These are phyloP conservation scores for Asterochloris erici DNA, from an alignment of 139 green algal species.

Conservation along the genomic window DNA sequence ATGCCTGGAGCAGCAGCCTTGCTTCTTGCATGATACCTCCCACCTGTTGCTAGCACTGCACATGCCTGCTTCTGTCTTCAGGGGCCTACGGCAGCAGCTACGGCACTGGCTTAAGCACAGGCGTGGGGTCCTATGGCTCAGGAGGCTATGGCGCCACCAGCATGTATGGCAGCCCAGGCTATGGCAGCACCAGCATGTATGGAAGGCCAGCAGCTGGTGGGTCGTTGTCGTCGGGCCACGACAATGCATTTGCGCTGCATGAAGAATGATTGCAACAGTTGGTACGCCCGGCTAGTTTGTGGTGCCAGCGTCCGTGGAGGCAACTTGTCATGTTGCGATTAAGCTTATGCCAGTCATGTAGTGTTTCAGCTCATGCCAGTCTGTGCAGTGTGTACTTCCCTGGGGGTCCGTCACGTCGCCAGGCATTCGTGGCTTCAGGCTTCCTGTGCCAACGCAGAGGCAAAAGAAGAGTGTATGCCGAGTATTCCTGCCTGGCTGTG, in stretches of 20 bases:
- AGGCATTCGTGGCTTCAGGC: not conserved
- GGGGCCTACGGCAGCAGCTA: too few species aligned
- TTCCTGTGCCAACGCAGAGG: not conserved
- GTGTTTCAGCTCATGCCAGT: not conserved
- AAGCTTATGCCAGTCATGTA: not conserved
- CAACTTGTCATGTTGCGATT: too few species aligned
- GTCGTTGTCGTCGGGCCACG: not conserved
- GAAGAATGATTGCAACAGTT: too few species aligned
- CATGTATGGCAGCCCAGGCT: slow-evolving; percentile 11
- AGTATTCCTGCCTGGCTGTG: not conserved
- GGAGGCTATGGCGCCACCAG: slow-evolving; percentile 8
- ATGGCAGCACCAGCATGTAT: slow-evolving; percentile 30
- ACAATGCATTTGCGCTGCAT: too few species aligned
- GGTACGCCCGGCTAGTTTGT: too few species aligned
- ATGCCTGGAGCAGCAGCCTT: not conserved
- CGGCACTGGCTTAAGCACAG: too few species aligned
- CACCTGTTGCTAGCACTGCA: too few species aligned
- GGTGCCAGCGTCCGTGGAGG: too few species aligned
- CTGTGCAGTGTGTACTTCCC: not conserved
- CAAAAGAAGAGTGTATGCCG: not conserved
- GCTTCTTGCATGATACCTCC: too few species aligned
- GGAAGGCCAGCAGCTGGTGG: not conserved
- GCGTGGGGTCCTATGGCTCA: too few species aligned
- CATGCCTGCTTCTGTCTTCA: too few species aligned
- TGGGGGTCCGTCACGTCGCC: not conserved